Evolutionary conservation across 116 monocot species (phyloP), one percentile per base, ranked within the genome.

Genomic region (Phalaenopsis hybrid): DNA sequence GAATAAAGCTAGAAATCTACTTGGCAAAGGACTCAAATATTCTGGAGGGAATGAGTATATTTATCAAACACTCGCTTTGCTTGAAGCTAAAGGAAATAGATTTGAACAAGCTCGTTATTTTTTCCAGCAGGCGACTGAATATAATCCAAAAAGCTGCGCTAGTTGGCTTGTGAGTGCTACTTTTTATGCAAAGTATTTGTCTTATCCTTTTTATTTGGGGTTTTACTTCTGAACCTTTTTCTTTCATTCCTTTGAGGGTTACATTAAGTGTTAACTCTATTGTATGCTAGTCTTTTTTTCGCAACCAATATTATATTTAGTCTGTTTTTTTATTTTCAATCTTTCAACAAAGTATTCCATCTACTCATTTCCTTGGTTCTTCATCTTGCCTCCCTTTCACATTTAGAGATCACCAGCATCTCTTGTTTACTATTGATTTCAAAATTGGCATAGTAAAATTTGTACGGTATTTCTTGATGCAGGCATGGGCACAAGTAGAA

Each of bases 401-500:
- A 25, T 67, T 8, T 9, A 23, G 28, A 67, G 25, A 23, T 7
- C 23, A 8, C 55, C 55, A 51, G 2, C 13, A 12, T 67, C 23
- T 67, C 15, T 25, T 28, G 67, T 55, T 55, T 55, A 0, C 1
- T 25, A 67, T 4, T 7, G 67, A 0, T 67, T 0, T 79, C n/a
- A 50, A 70, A 67, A 5, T 21, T 44, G 69, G 72, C 73, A 74
- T 15, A 65, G 31, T 50, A 6, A 44, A 57, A 44, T 44, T 77
- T 25, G 50, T 61, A 57, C 17, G 46, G 31, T 44, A 80, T 37
- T 41, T 70, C 75, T n/a, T 82, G 78, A 58, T 81, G 52, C 72
- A 98, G 98, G 98, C 95, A 82, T 98, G 98, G 98, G 98, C 98
- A 68, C 98, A 98, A 81, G 79, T 93, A 79, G 98, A 98, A 88